Conservation (phyloP, 179 eudicot species). For the Silene noctiflora region DNA sequence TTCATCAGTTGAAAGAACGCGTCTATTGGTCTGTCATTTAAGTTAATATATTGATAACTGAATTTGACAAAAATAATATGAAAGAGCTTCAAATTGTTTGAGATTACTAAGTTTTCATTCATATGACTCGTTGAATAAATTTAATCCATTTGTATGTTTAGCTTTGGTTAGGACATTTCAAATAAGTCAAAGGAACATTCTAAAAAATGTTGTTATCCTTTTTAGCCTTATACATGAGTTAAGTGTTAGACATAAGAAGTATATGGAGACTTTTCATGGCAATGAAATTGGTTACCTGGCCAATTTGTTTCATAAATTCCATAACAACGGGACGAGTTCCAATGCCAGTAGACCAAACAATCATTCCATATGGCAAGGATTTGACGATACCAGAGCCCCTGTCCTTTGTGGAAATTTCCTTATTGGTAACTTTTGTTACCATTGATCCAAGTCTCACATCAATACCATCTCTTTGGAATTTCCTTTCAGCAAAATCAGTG, state of each 20-base stretch:
- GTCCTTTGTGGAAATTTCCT: constrained; percentile 52
- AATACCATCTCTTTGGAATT: constrained; percentile 70
- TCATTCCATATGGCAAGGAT: constrained; percentile 62
- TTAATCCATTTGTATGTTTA: too few species aligned
- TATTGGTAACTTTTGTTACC: constrained; percentile 53
- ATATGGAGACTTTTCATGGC: not conserved
- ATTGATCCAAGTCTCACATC: constrained; percentile 56
- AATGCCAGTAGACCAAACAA: constrained; percentile 75
- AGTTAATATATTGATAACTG: not conserved
- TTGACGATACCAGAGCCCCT: constrained; percentile 36
- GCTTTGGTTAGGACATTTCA: too few species aligned
- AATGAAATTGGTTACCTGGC: constrained; percentile 40
- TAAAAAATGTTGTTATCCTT: too few species aligned
- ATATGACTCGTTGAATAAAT: too few species aligned
- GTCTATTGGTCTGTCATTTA: constrained; percentile 46
- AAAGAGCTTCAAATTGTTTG: too few species aligned
- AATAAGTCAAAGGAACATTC: too few species aligned
- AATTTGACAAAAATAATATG: not conserved
- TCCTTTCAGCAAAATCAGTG: constrained; percentile 62
- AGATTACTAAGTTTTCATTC: too few species aligned
- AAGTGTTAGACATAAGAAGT: not conserved
- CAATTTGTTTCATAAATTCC: constrained; percentile 68
- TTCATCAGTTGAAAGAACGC: constrained; percentile 72
- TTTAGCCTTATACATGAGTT: too few species aligned
- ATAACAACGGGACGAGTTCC: constrained; percentile 61